Evolutionary conservation across 1,139 yeast species (phyloP), one percentile per base, ranked within the genome.

Genomic region (Diutina rugosa): DNA sequence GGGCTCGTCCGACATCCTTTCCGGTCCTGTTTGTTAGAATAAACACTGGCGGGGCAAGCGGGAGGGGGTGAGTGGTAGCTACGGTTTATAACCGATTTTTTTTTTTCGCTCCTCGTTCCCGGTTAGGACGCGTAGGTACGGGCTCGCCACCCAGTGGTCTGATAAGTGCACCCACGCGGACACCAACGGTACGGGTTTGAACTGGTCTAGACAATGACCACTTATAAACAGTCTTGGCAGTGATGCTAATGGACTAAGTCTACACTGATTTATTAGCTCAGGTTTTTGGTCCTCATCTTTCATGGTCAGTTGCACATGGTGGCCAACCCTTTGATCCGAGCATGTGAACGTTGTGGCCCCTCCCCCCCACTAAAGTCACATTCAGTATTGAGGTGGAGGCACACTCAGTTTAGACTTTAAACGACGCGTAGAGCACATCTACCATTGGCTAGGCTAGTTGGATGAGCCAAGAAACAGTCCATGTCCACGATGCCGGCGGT

Each of bases 1-100:
- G 44, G 53, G 53, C 45, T 49, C 53, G 53, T 49, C 53, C 4
- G 53, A 49, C 53, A 49, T 49, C 41, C 26, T 21, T 21, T 4
- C 10, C 46, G 26, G 18, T n/a, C 8, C n/a, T 6, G 26, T 44
- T 18, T 10, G 7, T 44, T 44, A 21, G 4, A 21, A 21, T 21
- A 21, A 21, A 21, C 41, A 35, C 41, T 35, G 41, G 41, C 14
- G 41, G 41, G 41, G 41, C 41, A 10, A 35, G 14, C 41, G 41
- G 35, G 41, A 35, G 41, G 41, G 41, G 41, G 41, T 35, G 41
- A 35, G 41, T 35, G 41, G 41, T 35, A 35, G 14, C 41, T 35
- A 35, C 41, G 41, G 41, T 35, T 35, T 35, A 35, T 35, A 35
- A 35, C 16, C 41, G 41, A 35, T 35, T 35, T 35, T 35, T 35